Conservation (phyloP, 352 stramenopile species). For the Globisporangium ultimum region DNA sequence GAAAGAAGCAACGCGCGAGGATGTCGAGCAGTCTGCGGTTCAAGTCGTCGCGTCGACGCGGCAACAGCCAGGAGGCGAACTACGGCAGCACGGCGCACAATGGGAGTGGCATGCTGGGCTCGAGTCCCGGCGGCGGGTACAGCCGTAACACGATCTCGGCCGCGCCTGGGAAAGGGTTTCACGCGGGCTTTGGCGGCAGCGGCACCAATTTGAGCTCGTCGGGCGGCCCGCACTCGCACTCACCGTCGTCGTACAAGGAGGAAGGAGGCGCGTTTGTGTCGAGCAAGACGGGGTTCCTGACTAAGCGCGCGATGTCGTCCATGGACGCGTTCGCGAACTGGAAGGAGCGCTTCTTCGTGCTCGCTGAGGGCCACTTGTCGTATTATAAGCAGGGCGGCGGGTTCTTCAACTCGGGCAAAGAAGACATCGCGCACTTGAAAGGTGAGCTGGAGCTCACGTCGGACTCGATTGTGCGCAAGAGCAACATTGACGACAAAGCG, state of each 20-base stretch:
- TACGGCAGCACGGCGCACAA: slow-evolving; percentile 26
- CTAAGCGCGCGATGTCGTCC: slow-evolving; percentile 82
- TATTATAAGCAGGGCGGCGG: slow-evolving; percentile 87
- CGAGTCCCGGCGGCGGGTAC: slow-evolving; percentile 34
- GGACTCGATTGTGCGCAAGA: slow-evolving; percentile 79
- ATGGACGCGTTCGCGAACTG: slow-evolving; percentile 89
- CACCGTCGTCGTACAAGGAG: slow-evolving; percentile 19
- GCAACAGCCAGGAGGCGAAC: slow-evolving; percentile 63
- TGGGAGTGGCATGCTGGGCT: slow-evolving; percentile 24
- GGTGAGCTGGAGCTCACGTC: slow-evolving; percentile 77
- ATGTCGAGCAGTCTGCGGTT: slow-evolving; percentile 65
- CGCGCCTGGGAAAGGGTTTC: slow-evolving; percentile 35
- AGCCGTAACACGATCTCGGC: slow-evolving; percentile 55
- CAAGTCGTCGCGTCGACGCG: slow-evolving; percentile 55
- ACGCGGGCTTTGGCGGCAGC: slow-evolving; percentile 16
- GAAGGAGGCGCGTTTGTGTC: slow-evolving; percentile 61
- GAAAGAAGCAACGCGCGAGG: slow-evolving; percentile 8
- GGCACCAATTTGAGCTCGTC: slow-evolving; percentile 17
- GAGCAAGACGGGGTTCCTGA: slow-evolving; percentile 84
- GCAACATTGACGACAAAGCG: slow-evolving; percentile 81
- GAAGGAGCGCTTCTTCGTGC: slow-evolving; percentile 87
- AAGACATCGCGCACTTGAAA: slow-evolving; percentile 86
- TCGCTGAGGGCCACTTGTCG: slow-evolving; percentile 77
- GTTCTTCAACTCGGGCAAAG: slow-evolving; percentile 84
- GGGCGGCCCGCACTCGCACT: slow-evolving; percentile 9